Base-by-base conservation (phyloP, 768 basidiomycete genomes). In the Boletus fagicola region DNA sequence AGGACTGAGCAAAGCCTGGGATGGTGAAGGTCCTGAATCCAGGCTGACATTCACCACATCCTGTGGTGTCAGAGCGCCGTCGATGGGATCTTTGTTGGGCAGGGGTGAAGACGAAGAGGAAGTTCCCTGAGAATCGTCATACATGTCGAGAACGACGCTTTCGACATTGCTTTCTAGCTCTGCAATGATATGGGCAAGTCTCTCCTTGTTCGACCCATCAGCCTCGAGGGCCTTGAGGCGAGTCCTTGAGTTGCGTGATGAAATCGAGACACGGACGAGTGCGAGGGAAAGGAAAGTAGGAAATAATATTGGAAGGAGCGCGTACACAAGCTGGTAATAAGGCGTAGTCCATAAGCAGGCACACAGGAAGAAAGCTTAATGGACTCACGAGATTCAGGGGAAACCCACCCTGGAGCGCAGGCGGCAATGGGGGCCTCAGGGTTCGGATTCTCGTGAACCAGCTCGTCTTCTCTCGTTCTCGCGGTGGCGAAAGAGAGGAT, bases 311-410 rank as follows among this genome's bases (percentile, higher is more conserved):
- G 92, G 92, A 11, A 91, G 71, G 18, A 83, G 54, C 1, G 75
- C 53, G 61, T 84, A 83, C 4, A 87, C 49, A 13, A 83, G 53
- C 86, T 88, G 60, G 13, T 33, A n/a, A 38, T 26, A 43, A 53
- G 31, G 40, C 28, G 49, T 12, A 49, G 54, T 61, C 30, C 38
- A 45, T 57, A 18, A 55, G 20, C 12, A 28, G 15, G 56, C 38
- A 36, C 2, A 30, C 26, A 9, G 20, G 4, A 51, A 35, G 47
- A 47, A 50, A 18, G 10, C 7, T 28, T 30, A 38, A 40, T 12
- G 3, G 9, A 73, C 86, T 54, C 62, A 93, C 87, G 18, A 92
- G 51, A 65, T 92, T 94, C 52, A 83, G 71, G 3, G 91, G 92
- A 59, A 90, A 90, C 1, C 72, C 68, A 38, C 81, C 74, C 58